A percentile compares a stretch with the other conserved stretches of the same genome.
Evolutionary conservation across 805 yeast species (phyloP).

Genomic region (Candida lessepsii): DNA sequence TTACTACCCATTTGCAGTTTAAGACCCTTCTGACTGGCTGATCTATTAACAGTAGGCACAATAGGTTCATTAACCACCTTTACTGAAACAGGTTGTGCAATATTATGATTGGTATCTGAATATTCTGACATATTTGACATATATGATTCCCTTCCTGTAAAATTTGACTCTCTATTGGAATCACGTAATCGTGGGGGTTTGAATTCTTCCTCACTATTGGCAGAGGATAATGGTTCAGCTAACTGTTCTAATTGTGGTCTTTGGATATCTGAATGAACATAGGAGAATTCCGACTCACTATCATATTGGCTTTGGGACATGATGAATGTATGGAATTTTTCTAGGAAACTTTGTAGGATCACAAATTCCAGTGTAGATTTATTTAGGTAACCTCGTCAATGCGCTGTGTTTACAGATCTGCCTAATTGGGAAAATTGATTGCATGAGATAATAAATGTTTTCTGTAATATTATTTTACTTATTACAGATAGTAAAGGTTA

Average conservation of each 20-base stretch:
- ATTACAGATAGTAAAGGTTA: no score
- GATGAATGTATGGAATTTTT: not conserved
- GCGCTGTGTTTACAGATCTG: not conserved
- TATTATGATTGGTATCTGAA: slow-evolving; percentile 18
- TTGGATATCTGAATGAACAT: slow-evolving; percentile 11
- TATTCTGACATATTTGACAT: slow-evolving; percentile 23
- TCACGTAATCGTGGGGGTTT: slow-evolving; percentile 4
- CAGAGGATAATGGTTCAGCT: slow-evolving; percentile 2
- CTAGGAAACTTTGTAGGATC: no score
- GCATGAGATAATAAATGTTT: no score
- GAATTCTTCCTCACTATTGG: slow-evolving; percentile 1
- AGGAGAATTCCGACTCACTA: slow-evolving; percentile 14
- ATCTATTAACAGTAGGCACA: slow-evolving; percentile 14
- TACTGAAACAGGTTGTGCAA: slow-evolving; percentile 24
- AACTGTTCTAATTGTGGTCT: slow-evolving; percentile 3
- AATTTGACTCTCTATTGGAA: slow-evolving; percentile 1
- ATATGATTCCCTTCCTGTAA: slow-evolving; percentile 17
- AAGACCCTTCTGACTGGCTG: slow-evolving; percentile 11
- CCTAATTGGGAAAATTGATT: slow-evolving; percentile 5
- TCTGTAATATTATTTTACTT: no score
- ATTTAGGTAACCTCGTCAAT: not conserved
- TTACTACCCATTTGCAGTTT: slow-evolving; percentile 7
- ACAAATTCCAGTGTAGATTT: not conserved
- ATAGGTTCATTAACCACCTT: slow-evolving; percentile 19
- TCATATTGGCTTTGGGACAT: slow-evolving; percentile 9